Evolutionary conservation across 495 filamentous ascomycete species (phyloP).

Genomic region (Paragyromitra xinjiangensis): DNA sequence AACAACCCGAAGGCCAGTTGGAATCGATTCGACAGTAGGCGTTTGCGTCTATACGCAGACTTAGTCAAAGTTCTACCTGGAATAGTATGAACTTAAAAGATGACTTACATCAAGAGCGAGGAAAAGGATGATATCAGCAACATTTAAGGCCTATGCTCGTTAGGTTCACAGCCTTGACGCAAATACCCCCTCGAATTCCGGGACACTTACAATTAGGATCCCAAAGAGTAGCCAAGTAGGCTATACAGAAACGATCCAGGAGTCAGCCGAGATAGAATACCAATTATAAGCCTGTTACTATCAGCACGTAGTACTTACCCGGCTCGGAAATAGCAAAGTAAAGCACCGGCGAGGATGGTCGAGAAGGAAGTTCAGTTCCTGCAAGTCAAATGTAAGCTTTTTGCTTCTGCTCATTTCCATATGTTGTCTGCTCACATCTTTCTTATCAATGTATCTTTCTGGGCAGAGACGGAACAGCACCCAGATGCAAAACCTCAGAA

Average conservation of each 20-base stretch:
- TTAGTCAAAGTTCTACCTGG: background rate
- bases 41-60: constrained; percentile 65
- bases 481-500: constrained; percentile 93
- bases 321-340: constrained; percentile 86
- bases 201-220: constrained; percentile 68
- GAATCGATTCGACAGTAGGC: constrained; percentile 67
- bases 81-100: too few species aligned
- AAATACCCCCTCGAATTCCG: background rate
- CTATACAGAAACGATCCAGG: background rate
- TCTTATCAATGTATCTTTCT: constrained; percentile 60
- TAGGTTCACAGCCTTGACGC: background rate
- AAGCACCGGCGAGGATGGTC: constrained; percentile 96
- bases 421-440: constrained; percentile 55
- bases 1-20: constrained; percentile 75
- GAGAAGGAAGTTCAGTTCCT: constrained; percentile 86
- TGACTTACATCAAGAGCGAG: constrained; percentile 75
- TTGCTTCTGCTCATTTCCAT: too few species aligned
- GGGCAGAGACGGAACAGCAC: constrained; percentile 65
- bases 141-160: constrained; percentile 68
- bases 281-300: background rate
- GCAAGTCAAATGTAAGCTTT: constrained; percentile 59
- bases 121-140: constrained; percentile 84
- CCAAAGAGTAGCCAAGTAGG: constrained; percentile 91
- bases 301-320: constrained; percentile 62
- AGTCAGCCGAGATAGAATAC: constrained; percentile 5